Evolutionary conservation across 1,284 basidiomycete species (phyloP).

Genomic region (Porodaedalea pini): DNA sequence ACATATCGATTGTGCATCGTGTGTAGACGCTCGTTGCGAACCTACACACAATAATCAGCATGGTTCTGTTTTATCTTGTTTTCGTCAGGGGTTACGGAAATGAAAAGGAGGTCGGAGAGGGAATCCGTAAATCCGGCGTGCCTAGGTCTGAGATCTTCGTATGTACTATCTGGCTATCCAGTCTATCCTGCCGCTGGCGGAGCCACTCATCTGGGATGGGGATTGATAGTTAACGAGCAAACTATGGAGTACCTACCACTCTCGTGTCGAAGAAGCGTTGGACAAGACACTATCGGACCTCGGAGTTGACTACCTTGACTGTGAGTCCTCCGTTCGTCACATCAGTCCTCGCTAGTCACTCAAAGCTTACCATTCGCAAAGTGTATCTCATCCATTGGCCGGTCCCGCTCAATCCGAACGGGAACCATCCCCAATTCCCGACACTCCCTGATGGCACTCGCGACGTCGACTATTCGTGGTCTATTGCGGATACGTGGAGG

Average conservation of each 20-base stretch:
- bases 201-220: not conserved
- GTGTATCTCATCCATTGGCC: slow-evolving; percentile 38
- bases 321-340: slow-evolving; percentile 35
- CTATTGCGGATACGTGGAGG: slow-evolving; percentile 63
- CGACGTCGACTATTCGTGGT: slow-evolving; percentile 46
- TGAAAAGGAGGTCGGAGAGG: slow-evolving; percentile 74
- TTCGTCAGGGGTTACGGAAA: slow-evolving; percentile 34
- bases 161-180: not conserved
- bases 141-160: slow-evolving; percentile 67
- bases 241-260: slow-evolving; percentile 70
- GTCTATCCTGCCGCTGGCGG: not conserved
- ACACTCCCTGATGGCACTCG: slow-evolving; percentile 43
- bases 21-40: slow-evolving; percentile 13
- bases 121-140: slow-evolving; percentile 70
- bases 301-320: slow-evolving; percentile 72
- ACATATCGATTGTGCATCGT: slow-evolving; percentile 61
- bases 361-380: not conserved
- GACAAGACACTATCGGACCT: slow-evolving; percentile 68
- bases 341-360: not conserved
- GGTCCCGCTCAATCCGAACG: slow-evolving; percentile 54
- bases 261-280: slow-evolving; percentile 60
- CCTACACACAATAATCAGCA: not conserved
- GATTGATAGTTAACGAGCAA: slow-evolving; percentile 52
- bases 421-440: slow-evolving; percentile 22
- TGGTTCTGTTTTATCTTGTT: not conserved